Conservation (phyloP, 75 land plant genomes). For the Sequoiadendron giganteum region DNA sequence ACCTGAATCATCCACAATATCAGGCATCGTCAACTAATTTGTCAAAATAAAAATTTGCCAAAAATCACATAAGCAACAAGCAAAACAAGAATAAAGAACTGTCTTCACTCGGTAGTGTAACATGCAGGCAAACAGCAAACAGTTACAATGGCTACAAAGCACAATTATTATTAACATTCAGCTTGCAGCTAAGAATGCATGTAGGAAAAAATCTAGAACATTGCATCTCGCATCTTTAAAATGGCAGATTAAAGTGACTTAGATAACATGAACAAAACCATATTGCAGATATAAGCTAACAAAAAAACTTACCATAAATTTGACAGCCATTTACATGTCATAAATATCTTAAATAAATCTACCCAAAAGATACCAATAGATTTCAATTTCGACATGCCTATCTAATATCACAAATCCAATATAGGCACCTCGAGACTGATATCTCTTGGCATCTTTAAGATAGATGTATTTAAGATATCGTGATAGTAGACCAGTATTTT, state of each 20-base stretch:
- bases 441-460: no score
- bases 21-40: background rate
- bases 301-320: no score
- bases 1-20: conserved; percentile 2
- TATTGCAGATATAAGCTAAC: background rate
- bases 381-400: no score
- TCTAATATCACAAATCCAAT: no score
- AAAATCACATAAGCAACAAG: background rate
- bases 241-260: background rate
- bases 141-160: background rate
- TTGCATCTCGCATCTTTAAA: background rate
- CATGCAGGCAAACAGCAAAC: background rate
- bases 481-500: background rate
- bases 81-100: background rate
- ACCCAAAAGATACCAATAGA: no score
- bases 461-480: no score
- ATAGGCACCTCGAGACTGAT: no score
- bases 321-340: no score
- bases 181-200: background rate
- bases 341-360: no score
- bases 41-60: background rate
- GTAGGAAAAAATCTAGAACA: background rate
- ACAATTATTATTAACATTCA: background rate
- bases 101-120: background rate
- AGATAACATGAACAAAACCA: background rate